Percentiles rank a stretch among this genome's conserved stretches.
Evolutionary conservation across 2,329 filamentous ascomycete genomes (phyloP).

Genomic region (Chalaropsis ovoidea): DNA sequence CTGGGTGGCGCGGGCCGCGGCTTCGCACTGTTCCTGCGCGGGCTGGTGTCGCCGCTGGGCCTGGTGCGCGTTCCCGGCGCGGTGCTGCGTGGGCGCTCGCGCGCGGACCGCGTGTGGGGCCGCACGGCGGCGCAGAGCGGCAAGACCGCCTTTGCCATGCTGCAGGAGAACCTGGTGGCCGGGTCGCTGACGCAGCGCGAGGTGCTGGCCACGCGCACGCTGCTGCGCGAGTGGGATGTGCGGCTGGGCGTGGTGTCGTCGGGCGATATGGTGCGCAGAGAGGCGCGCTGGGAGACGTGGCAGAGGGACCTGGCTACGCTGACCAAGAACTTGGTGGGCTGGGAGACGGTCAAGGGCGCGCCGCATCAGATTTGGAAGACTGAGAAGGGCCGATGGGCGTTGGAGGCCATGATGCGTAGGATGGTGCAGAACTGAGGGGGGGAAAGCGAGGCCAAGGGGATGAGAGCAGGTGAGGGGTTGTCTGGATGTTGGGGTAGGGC

Average conservation of each 20-base stretch:
- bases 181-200: slow-evolving; percentile 76
- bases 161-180: slow-evolving; percentile 88
- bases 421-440: slow-evolving; percentile 2
- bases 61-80: slow-evolving; percentile 70
- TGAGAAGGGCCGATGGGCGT: slow-evolving; percentile 20
- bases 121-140: slow-evolving; percentile 66
- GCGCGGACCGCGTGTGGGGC: slow-evolving; percentile 78
- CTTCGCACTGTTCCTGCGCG: slow-evolving; percentile 19
- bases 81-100: slow-evolving; percentile 67
- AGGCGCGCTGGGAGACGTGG: slow-evolving; percentile 67
- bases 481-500: too few relatives aligned
- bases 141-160: slow-evolving; percentile 77
- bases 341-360: slow-evolving; percentile 78
- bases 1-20: slow-evolving; percentile 15
- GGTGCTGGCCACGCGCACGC: slow-evolving; percentile 63
- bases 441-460: background rate
- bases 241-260: slow-evolving; percentile 76
- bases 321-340: slow-evolving; percentile 66
- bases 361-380: slow-evolving; percentile 74
- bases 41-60: slow-evolving; percentile 70
- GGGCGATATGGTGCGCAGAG: slow-evolving; percentile 56
- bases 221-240: slow-evolving; percentile 59
- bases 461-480: background rate
- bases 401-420: slow-evolving; percentile 23
- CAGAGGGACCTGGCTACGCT: slow-evolving; percentile 75